Base-by-base conservation (phyloP, 352 stramenopile species). In the Globisporangium sylvaticum region DNA sequence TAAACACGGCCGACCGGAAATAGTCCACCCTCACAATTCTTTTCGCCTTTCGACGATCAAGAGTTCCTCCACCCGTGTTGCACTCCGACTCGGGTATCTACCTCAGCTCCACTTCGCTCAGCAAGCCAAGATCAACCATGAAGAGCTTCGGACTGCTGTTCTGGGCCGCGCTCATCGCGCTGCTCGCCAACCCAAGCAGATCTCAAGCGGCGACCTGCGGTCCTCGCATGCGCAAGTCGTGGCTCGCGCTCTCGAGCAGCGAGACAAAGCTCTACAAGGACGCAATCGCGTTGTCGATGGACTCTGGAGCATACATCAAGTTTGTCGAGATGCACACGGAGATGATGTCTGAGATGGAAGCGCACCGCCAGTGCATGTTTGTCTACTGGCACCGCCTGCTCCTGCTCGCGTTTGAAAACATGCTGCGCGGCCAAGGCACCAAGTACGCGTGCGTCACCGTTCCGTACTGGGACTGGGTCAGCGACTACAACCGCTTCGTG, bases 341-440 rank as follows among this genome's bases (percentile, higher is more conserved):
- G 53, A 58, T 58, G 53, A 37, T 37, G 25, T 58, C 53, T 1
- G 53, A 58, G 25, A 58, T 37, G 53, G 77, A 87, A 57, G 73
- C 64, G 24, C 67, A 79, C 42, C 62, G 67, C 29, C 81, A 74
- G 1, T 87, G 80, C 55, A 76, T 73, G 1, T 78, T 87, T 52
- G 14, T 84, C 42, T 84, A 80, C 66, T 88, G 80, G 80, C 72
- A 86, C 55, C 75, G 78, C 15, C 76, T 71, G 1, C 80, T 81
- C 37, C 32, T 86, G n/a, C 60, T 85, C 8, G 79, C 71, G 1
- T 86, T 83, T 56, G 79, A 88, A 60, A 79, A 82, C 32, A 88
- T 88, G 79, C 65, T 87, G 2, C 75, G 79, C 24, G 78, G 71
- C 52, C 72, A 87, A 5, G 71, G 53, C 3, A 46, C 67, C 0